A percentile compares a stretch with the other conserved stretches of the same genome.
Evolutionary conservation across 2,329 filamentous ascomycete genomes (phyloP).

Genomic region (Fusarium humuli): DNA sequence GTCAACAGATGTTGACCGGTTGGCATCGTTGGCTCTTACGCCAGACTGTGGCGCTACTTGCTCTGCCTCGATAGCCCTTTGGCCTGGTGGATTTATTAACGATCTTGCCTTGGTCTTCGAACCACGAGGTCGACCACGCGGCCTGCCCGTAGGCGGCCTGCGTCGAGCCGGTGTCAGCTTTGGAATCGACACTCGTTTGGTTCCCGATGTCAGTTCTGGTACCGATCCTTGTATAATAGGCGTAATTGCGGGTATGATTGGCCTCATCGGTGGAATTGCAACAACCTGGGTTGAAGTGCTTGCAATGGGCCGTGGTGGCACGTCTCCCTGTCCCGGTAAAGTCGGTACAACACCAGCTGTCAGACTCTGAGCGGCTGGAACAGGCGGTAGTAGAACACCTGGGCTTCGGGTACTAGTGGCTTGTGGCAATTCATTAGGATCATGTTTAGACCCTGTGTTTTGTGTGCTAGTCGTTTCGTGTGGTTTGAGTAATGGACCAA

Average conservation of each 20-base stretch:
- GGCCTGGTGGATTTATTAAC: slow-evolving; percentile 16
- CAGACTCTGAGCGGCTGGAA: neutral
- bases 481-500: slow-evolving; percentile 4
- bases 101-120: slow-evolving; percentile 58
- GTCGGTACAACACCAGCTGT: neutral
- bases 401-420: slow-evolving; percentile 3
- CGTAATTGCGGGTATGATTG: neutral
- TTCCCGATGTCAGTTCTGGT: neutral
- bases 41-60: slow-evolving; percentile 49
- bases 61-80: neutral
- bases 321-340: neutral
- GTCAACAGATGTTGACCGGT: neutral
- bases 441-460: neutral
- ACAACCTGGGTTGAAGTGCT: neutral
- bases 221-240: neutral
- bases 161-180: slow-evolving; percentile 6
- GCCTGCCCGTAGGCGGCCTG: slow-evolving; percentile 45
- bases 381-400: neutral
- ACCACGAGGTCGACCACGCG: slow-evolving; percentile 58
- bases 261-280: slow-evolving; percentile 3
- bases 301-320: neutral
- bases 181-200: slow-evolving; percentile 1
- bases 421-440: slow-evolving; percentile 1
- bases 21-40: slow-evolving; percentile 3
- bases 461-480: slow-evolving; percentile 4